Base-by-base conservation (phyloP, 1,284 basidiomycete species). In the Takashimella koratensis region DNA sequence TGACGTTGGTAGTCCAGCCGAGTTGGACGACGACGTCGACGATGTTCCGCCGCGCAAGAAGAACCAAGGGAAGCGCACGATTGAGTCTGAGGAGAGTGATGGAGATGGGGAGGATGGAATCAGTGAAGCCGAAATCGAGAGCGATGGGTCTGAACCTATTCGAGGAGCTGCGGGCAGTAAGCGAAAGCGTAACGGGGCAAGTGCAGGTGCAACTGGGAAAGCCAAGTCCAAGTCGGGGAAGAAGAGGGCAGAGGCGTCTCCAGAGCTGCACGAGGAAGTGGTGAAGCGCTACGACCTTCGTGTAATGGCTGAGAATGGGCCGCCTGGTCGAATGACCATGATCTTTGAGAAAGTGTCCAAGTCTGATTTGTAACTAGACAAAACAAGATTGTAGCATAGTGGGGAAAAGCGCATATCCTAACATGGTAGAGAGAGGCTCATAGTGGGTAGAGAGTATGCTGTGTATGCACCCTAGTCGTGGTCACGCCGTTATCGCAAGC, bases 271-370 rank as follows among this genome's bases (percentile, higher is more conserved):
- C 20, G 6, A 24, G 30, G 26, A 41, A 25, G 26, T 8, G 39
- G 56, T 40, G 47, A 67, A 57, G 50, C 62, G 53, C 52, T 64
- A 74, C 54, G 63, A 74, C 54, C 53, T 76, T 39, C 52, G 47
- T 20, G 52, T 53, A 25, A 49, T 70, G 19, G 67, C 70, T 2
- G 62, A 58, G 16, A 40, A 36, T 1, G 65, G 63, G 8, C 61
- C 62, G 30, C 62, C 58, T 1, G 75, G 75, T 3, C 61, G 68
- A 40, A 59, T 76, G 51, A 71, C 67, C 59, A 76, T 70, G 53
- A 60, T 75, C 13, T 74, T 77, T 49, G 72, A 77, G 53, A 74
- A 71, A 57, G 48, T 65, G 12, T 69, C 67, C 12, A 59, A 65
- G 47, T 55, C 67, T 12, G 58, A 59, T 21, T 36, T 60, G 48